Conservation (phyloP, 345 rosid genomes). For the Rhizophora mangle region DNA sequence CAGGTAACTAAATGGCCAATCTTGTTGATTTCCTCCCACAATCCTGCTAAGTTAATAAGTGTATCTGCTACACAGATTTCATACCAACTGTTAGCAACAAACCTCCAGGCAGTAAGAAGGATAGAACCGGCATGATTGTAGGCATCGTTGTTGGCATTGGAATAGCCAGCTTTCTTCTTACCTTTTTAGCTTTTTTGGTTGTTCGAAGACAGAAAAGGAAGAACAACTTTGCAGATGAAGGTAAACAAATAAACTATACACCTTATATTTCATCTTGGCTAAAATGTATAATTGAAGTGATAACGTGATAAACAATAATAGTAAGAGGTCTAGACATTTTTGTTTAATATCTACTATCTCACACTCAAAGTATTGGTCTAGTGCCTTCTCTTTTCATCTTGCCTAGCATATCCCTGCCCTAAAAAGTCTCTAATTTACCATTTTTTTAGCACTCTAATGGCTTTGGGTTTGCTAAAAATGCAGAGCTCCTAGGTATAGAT, state of each 20-base stretch:
- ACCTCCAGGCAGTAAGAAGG: slow-evolving; percentile 28
- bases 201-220: slow-evolving; percentile 18
- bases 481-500: slow-evolving; percentile 54
- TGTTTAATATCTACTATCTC: too few species aligned
- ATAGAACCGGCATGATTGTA: too few species aligned
- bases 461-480: slow-evolving; percentile 4
- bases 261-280: background rate
- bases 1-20: slow-evolving; percentile 16
- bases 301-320: too few species aligned
- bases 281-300: too few species aligned
- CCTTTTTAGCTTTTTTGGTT: too few species aligned
- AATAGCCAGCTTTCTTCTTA: too few species aligned
- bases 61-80: slow-evolving; percentile 48
- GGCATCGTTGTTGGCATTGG: too few species aligned
- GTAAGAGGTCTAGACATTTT: too few species aligned
- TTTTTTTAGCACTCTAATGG: too few species aligned
- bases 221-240: slow-evolving; percentile 47
- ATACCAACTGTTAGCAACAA: slow-evolving; percentile 54
- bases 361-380: too few species aligned
- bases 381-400: background rate
- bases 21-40: background rate
- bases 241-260: slow-evolving; percentile 30
- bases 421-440: too few species aligned
- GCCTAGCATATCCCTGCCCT: background rate
- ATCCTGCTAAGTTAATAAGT: slow-evolving; percentile 8